Base-by-base conservation (phyloP, 1,284 basidiomycete species). In the Trichosporon asahii region DNA sequence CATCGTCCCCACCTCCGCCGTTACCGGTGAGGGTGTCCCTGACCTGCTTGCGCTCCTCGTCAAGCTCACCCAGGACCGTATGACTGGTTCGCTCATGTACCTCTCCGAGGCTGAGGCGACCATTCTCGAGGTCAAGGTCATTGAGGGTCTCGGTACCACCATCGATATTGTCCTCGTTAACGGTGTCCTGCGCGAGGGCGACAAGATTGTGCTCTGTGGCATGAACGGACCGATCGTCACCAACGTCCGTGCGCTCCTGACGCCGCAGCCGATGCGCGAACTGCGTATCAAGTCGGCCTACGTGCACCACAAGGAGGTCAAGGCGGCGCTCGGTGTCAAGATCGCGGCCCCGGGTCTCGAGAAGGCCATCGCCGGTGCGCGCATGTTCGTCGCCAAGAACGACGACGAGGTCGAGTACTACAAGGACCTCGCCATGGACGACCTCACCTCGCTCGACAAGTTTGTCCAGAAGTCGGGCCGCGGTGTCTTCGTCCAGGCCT, bases 31-130 rank as follows among this genome's bases (percentile, higher is more conserved):
- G 85, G 97, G 97, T 85, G 89, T 99, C 27, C 97, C 97, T n/a
- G 97, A 99, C 85, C 95, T 99, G 93, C 95, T 99, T 83, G 94
- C 95, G 90, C 88, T 99, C 40, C 90, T 99, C 80, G 89, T 98
- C 84, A 95, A 97, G 83, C 88, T 99, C 69, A 99, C 97, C 8
- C 97, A 99, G 83, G 93, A 96, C 84, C 90, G 97, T 72, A 98
- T 99, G 96, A 95, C 92, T 81, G 93, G 96, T 81, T 88, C 91
- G 66, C 87, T 99, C 75, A 99, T 99, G 97, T 99, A 98, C 85
- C 88, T 99, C 70, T 94, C 95, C 33, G 95, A 98, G 83, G 87
- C 99, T 68, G 95, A 98, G 85, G 98, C 95, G 83, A 99, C 97
- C n/a, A 95, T 99, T 25, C 88, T 99, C 68, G 97, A 99, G 84